Conservation (phyloP, 2,329 filamentous ascomycete genomes). For the Ambrosiella xylebori region DNA sequence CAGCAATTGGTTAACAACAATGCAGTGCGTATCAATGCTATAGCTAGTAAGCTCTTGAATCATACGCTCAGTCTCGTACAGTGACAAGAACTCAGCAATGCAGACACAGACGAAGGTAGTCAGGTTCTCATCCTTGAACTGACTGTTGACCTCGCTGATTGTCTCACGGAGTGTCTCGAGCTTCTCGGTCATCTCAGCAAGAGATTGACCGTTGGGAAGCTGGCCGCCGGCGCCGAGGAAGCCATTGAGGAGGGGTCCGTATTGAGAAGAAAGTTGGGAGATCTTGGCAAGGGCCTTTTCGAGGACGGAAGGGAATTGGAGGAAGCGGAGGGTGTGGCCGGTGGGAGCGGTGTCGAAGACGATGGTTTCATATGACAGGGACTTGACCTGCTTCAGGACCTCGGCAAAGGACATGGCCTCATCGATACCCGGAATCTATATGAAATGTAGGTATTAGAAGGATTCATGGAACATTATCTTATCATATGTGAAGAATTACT, state of each 20-base stretch:
- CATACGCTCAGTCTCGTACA: constrained; percentile 99
- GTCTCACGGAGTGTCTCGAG: constrained; percentile 86
- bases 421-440: constrained; percentile 88
- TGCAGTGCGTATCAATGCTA: constrained; percentile 88
- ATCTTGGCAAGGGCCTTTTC: constrained; percentile 98
- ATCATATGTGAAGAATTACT: constrained; percentile 18
- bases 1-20: constrained; percentile 94
- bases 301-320: constrained; percentile 94
- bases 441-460: neutral
- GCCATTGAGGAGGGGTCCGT: constrained; percentile 87
- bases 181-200: constrained; percentile 84
- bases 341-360: constrained; percentile 98
- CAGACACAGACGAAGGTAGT: constrained; percentile 98
- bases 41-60: constrained; percentile 93
- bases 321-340: constrained; percentile 92
- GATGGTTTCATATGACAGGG: constrained; percentile 94
- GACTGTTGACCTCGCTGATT: constrained; percentile 86
- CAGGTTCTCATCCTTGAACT: constrained; percentile 92
- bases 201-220: constrained; percentile 80
- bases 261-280: constrained; percentile 82
- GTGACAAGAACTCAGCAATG: constrained; percentile 87
- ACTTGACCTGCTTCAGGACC: constrained; percentile 98
- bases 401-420: constrained; percentile 99
- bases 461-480: neutral
- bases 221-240: constrained; percentile 61